Base-by-base conservation (phyloP, 2,329 filamentous ascomycete species). In the Aspergillus fumigatiaffinis region DNA sequence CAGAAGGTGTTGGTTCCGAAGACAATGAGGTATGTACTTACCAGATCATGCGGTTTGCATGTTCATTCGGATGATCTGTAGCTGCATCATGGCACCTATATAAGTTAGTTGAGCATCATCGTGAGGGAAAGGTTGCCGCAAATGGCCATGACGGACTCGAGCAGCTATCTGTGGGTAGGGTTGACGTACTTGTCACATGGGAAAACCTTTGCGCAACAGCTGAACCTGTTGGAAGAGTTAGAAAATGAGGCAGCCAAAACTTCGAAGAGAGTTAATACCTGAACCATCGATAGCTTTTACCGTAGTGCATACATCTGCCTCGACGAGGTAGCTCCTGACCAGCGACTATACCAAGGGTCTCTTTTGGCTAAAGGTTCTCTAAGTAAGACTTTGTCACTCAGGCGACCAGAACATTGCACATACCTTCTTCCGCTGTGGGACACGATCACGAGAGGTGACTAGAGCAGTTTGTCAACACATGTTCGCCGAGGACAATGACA, bases 1-100 rank as follows among this genome's bases (percentile, higher is more conserved):
- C 17, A 2, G 51, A 60, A 47, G 59, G 52, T 1, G 26, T 6
- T 25, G 2, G 2, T 10, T 41, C 1, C 12, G 1, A 21, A 46
- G 12, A 25, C 9, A 23, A 8, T 51, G 3, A 4, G 57, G 53
- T 10, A 20, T 23, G 2, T 38, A 20, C 76, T 57, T 73, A 80
- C 78, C 89, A 93, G 38, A 93, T 85, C 89, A 94, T 94, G 51
- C 90, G 80, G 67, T 88, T 91, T 7, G 91, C 91, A 81, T 90
- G 91, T 75, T 94, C 91, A 62, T 90, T 87, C 7, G 83, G 77
- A 75, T 95, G 91, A 52, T 88, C 86, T 64, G 86, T 84, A 9
- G 76, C 81, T 17, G 77, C 81, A 70, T 94, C 90, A 68, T 95
- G 91, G 74, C 91, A 95, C 76, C 82, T 84, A 67, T 3, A 23